Evolutionary conservation across 805 yeast species (phyloP), one percentile per base, ranked within the genome.

Genomic region (Blastobotrys muscicola): DNA sequence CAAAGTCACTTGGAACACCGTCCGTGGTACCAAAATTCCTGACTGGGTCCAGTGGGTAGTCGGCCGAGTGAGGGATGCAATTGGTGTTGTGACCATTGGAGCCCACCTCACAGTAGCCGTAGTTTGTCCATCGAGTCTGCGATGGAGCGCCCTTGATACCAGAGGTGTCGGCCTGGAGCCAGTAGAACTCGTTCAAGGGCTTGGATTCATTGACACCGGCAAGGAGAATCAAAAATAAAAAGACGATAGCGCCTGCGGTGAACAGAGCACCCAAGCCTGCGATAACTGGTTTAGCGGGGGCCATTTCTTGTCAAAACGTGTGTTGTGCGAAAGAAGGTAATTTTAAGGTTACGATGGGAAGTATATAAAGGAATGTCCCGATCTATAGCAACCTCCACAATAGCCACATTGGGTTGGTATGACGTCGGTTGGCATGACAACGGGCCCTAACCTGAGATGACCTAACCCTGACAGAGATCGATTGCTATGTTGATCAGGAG

Each of bases 1-100:
- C 52, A 52, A 86, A 79, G 20, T 65, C 64, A 2, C 57, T 31
- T 20, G 94, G 94, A 41, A 81, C 71, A 40, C 69, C 71, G 5
- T 49, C 46, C 34, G 66, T 56, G 42, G 80, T 69, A 38, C 70
- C 72, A 54, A 86, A 86, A 67, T 85, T 85, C 54, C 76, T 77
- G 38, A 63, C 74, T 26, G 96, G 96, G 20, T 94, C 83, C 59
- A 87, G 77, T 36, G 95, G 86, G 64, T 71, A 80, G n/a, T 85
- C 97, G 13, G 96, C 82, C 38, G 62, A 58, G 56, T 72, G 72
- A 14, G 61, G 46, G 36, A 76, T 61, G 65, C 86, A 86, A 51
- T 69, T 58, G 26, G 52, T 37, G 61, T 77, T 70, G 36, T 58
- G 49, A 44, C 75, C 74, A 49, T 72, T 70, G 11, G 54, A 56